Percentiles rank a stretch among this genome's conserved stretches.
Conservation (phyloP, 2,329 filamentous ascomycete genomes). For the Colletotrichum sp. region DNA sequence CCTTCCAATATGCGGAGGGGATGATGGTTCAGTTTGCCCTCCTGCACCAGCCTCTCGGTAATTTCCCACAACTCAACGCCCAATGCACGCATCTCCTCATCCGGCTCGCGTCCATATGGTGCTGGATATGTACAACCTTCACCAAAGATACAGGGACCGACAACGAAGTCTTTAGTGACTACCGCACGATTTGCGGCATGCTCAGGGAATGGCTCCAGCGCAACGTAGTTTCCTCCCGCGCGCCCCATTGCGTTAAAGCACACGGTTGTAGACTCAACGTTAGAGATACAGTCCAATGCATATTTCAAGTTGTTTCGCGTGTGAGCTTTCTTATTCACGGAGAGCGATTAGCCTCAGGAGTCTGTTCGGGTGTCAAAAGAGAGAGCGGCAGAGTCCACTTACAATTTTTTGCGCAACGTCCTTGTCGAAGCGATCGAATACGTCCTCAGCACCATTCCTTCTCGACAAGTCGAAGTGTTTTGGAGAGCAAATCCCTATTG, state of each 20-base stretch:
- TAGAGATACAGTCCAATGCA: slow-evolving; percentile 42
- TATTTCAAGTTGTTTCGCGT: neutral
- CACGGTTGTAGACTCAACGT: slow-evolving; percentile 27
- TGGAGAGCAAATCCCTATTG: slow-evolving; percentile 19
- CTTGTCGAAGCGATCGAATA: slow-evolving; percentile 39
- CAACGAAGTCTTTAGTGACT: slow-evolving; percentile 31
- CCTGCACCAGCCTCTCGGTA: slow-evolving; percentile 12
- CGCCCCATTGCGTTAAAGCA: slow-evolving; percentile 30
- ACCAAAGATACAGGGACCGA: slow-evolving; percentile 32
- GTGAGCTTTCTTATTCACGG: neutral
- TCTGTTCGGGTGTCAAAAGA: neutral
- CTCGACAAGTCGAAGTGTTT: neutral
- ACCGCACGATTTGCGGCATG: neutral
- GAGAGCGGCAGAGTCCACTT: neutral
- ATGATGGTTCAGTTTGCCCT: slow-evolving; percentile 19
- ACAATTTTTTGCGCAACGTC: neutral
- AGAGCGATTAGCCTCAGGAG: slow-evolving; percentile 24
- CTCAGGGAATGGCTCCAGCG: neutral
- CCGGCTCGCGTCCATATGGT: slow-evolving; percentile 20
- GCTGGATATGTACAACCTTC: slow-evolving; percentile 22
- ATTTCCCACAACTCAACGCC: slow-evolving; percentile 7
- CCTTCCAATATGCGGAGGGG: neutral
- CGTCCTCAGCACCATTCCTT: neutral
- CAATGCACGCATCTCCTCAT: slow-evolving; percentile 11
- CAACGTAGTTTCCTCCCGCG: slow-evolving; percentile 27